Evolutionary conservation across 2,329 filamentous ascomycete genomes (phyloP), one percentile per base, ranked within the genome.

Genomic region (Piedraia hortae): DNA sequence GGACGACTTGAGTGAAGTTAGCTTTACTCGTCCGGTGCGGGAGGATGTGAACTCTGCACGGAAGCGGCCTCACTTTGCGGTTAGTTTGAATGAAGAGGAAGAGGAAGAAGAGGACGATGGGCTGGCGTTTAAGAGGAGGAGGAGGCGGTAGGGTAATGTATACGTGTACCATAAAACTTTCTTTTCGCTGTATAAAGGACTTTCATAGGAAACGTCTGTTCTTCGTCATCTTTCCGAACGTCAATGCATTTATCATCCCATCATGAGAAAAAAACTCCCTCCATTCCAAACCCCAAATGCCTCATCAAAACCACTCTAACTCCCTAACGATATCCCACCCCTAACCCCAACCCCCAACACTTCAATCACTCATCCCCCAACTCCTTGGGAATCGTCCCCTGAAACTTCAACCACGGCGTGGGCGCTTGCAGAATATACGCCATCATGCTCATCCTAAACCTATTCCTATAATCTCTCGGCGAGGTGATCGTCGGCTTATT

Each of bases 401-500:
- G 39, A 43, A 74, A 75, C 30, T 69, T 56, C 40, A 74, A 67
- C 69, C 70, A 77, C 42, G 65, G 72, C 36, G 71, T 71, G 4
- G 70, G 70, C 6, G 67, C 62, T 41, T 73, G 66, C 12, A 27
- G 20, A 8, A 24, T 74, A 35, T 75, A 75, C 59, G 78, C 66
- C 36, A 78, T 75, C 85, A 97, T 97, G 7, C 80, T 80, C 47
- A 91, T 82, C 32, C 85, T 54, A 51, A 97, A 97, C 4, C 85
- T 66, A 34, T 73, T 80, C 46, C 91, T 88, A 45, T 97, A 97
- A 48, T 97, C 85, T 48, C 85, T 89, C 2, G 85, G 88, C 45
- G 74, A 88, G 6, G 85, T 97, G 22, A 97, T 85, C 0, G 85
- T 97, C 5, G 88, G 88, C 29, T 77, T 62, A 34, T 68, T 69